Base-by-base conservation (phyloP, 345 rosid genomes). In the Salix suchowensis region DNA sequence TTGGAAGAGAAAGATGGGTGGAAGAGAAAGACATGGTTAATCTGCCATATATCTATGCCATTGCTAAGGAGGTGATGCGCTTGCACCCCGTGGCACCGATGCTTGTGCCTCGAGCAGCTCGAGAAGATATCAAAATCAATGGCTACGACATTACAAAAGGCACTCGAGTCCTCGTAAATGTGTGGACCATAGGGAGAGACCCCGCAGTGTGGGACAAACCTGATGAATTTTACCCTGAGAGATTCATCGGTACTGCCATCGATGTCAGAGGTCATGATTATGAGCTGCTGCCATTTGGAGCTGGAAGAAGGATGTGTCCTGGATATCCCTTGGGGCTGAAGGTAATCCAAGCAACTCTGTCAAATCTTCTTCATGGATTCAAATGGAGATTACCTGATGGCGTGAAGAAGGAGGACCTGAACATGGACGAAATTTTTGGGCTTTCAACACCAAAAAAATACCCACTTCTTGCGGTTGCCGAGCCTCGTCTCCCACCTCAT, bases 291-390 rank as follows among this genome's bases (percentile, higher is more conserved):
- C 92, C 96, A 1, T 91, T 91, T 42, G 96, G 96, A 1, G 82
- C 96, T 0, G 93, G 96, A 15, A 85, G 93, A 76, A 83, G 93
- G 82, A 91, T 88, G 89, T 91, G 96, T n/a, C 96, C 96, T 3
- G 93, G 96, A 7, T 89, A 89, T 50, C 75, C 84, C 73, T 72
- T 89, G 0, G 95, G 91, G 11, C 60, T 91, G 1, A 91, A 91
- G 81, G 88, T 91, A 67, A 88, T 91, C 42, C 88, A 83, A 55
- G 23, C 82, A 16, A 87, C 86, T 67, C 58, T 89, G 80, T 90
- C 88, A 3, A 91, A 88, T 80, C 83, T 89, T 50, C 34, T 89
- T 34, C 95, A 91, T 71, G 94, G 91, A 9, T 89, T 88, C 75
- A 70, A 74, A 7, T 89, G 92, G 94, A 82, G 81, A 77, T 73